A percentile compares a stretch with the other conserved stretches of the same genome.
These are phyloP conservation scores for Cicer arietinum DNA, from an alignment of 306 rosid species.

Conservation along the genomic window DNA sequence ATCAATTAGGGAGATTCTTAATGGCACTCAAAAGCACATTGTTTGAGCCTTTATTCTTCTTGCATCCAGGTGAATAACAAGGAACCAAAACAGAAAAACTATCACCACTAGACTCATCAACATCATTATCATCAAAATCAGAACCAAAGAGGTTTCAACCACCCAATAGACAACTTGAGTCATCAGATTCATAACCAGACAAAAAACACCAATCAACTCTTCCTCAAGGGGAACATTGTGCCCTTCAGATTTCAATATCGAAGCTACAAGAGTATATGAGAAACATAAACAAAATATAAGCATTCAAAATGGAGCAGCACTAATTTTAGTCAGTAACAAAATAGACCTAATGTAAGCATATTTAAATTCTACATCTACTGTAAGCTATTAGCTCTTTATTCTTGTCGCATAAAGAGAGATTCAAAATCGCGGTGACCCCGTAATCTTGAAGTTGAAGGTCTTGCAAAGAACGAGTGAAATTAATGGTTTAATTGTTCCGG, in stretches of 20 bases:
- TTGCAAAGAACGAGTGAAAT: constrained; percentile 64
- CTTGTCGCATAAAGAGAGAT: constrained; percentile 91
- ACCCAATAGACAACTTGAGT: constrained; percentile 80
- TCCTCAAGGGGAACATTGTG: constrained; percentile 46
- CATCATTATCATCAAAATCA: constrained; percentile 50
- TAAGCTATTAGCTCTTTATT: constrained; percentile 74
- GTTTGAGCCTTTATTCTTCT: constrained; percentile 58
- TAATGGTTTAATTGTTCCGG: constrained; percentile 89
- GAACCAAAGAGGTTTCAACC: constrained; percentile 81
- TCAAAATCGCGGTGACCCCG: constrained; percentile 90
- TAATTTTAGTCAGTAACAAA: neutral
- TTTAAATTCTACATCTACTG: constrained; percentile 17
- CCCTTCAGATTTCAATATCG: constrained; percentile 50
- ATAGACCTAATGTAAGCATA: constrained; percentile 30
- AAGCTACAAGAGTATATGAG: constrained; percentile 48
- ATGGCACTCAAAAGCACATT: constrained; percentile 64
- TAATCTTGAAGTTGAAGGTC: constrained; percentile 90
- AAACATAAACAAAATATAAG: constrained; percentile 35
- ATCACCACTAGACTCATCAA: neutral
- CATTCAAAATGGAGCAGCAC: constrained; percentile 9
- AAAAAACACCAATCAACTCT: constrained; percentile 51
- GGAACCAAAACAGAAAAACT: constrained; percentile 79
- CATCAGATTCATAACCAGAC: constrained; percentile 75
- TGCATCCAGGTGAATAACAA: constrained; percentile 70
- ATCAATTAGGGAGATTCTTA: constrained; percentile 61